A percentile compares a stretch with the other conserved stretches of the same genome.
These are phyloP conservation scores for Chenopodium suecicum DNA, from an alignment of 148 eudicot species.

Conservation along the genomic window DNA sequence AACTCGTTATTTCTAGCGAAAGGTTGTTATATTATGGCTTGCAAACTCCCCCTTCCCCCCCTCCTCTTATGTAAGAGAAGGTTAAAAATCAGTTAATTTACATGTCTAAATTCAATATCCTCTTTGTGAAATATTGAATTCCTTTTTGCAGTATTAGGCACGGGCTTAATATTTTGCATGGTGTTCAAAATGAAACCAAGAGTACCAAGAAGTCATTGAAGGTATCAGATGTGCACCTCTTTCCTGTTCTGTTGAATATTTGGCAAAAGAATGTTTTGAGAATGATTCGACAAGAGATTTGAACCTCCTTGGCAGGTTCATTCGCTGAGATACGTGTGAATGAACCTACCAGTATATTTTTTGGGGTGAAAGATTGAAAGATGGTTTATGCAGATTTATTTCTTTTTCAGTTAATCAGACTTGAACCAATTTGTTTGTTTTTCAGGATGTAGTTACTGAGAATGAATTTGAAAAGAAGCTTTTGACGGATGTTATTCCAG, in stretches of 20 bases:
- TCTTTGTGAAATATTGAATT: not conserved
- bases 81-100: not conserved
- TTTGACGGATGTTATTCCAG: conserved; percentile 84
- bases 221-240: conserved; percentile 38
- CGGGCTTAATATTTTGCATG: conserved; percentile 70
- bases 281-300: not conserved
- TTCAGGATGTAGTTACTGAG: conserved; percentile 91
- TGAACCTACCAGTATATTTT: not conserved
- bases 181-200: conserved; percentile 75
- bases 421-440: conserved; percentile 9
- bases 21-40: conserved; percentile 40
- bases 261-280: not conserved
- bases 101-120: not conserved
- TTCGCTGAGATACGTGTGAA: not conserved
- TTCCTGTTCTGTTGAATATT: not conserved
- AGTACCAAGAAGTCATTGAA: conserved; percentile 80
- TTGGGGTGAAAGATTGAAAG: not conserved
- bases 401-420: not conserved
- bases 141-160: conserved; percentile 57
- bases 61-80: not conserved
- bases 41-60: not conserved
- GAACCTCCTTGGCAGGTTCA: not conserved
- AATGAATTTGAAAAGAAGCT: conserved; percentile 93
- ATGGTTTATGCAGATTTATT: not conserved
- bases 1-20: conserved; percentile 62